Evolutionary conservation across 202 grass and related monocot species (phyloP).

Genomic region (Elaeis oleifera): DNA sequence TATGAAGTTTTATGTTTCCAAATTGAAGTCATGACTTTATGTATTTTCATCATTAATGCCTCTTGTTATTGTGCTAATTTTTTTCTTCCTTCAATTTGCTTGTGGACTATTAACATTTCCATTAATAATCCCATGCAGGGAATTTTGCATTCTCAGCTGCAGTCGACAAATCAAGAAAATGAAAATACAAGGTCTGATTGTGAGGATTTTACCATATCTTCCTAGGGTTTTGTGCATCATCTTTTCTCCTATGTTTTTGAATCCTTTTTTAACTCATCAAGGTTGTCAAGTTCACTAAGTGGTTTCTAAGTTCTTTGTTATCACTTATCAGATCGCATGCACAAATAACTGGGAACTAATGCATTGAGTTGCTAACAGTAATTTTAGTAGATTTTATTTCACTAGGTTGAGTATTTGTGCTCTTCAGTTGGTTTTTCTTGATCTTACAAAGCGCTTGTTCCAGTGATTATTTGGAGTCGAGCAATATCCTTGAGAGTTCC

Average conservation of each 20-base stretch:
- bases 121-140: conserved; percentile 37
- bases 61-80: conserved; percentile 6
- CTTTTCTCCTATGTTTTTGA: too few relatives aligned
- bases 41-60: too few relatives aligned
- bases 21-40: too few relatives aligned
- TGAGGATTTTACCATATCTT: conserved; percentile 8
- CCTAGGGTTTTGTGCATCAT: neutral
- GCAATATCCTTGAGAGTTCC: conserved; percentile 85
- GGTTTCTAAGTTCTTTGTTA: too few relatives aligned
- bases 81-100: neutral
- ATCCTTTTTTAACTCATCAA: too few relatives aligned
- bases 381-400: neutral
- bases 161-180: conserved; percentile 64
- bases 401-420: neutral
- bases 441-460: conserved; percentile 23
- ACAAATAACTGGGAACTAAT: too few relatives aligned
- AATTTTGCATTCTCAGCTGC: conserved; percentile 73
- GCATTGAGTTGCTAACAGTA: neutral
- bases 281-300: too few relatives aligned
- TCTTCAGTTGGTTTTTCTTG: conserved; percentile 6
- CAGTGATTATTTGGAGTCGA: conserved; percentile 91
- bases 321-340: too few relatives aligned
- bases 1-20: too few relatives aligned
- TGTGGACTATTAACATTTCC: too few relatives aligned
- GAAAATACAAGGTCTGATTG: conserved; percentile 59